Base-by-base conservation (phyloP, 2,329 filamentous ascomycete species). In the Exophiala sideris region DNA sequence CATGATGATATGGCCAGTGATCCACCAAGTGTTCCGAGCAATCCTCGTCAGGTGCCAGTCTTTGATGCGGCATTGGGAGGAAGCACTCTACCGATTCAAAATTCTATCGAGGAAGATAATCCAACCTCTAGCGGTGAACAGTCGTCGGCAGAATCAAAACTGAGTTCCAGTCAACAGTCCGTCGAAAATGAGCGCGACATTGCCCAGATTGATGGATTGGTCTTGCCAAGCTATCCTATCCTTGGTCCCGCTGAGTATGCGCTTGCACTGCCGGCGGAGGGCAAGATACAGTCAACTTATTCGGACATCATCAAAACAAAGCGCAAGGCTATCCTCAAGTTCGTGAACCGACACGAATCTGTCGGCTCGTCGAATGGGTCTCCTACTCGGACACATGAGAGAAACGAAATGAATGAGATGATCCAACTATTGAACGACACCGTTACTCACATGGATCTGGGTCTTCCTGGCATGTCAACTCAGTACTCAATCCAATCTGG, bases 401-500 rank as follows among this genome's bases (percentile, higher is more conserved):
- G 54, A n/a, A 61, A 65, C 2, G 68, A 66, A 29, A 67, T 76
- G 62, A 60, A 62, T 10, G 63, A 66, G 34, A 54, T 74, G 40
- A 59, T 74, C 14, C 56, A 67, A 39, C 65, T 66, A 33, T 62
- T 77, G 39, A 70, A 73, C 57, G 73, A 76, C 56, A 71, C 73
- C 14, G 63, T 70, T 2, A 73, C 70, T 3, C 74, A 76, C 52
- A 70, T 73, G 16, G 74, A 77, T 58, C 60, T 76, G 34, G 75
- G 75, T 51, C 67, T 75, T 6, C 62, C 66, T 1, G 67, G 70
- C 8, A 69, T 73, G 48, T 62, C 72, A n/a, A 68, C 65, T 45
- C 65, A 65, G 12, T 61, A 66, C 8, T 63, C 68, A 10, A 59
- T 67, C 2, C 67, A 72, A 34, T 61, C 70, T 5, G 58, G 65